phyloP scores from a whole-genome alignment of 2,329 filamentous ascomycete genomes.

The Plectosphaerella cucumerina region DNA sequence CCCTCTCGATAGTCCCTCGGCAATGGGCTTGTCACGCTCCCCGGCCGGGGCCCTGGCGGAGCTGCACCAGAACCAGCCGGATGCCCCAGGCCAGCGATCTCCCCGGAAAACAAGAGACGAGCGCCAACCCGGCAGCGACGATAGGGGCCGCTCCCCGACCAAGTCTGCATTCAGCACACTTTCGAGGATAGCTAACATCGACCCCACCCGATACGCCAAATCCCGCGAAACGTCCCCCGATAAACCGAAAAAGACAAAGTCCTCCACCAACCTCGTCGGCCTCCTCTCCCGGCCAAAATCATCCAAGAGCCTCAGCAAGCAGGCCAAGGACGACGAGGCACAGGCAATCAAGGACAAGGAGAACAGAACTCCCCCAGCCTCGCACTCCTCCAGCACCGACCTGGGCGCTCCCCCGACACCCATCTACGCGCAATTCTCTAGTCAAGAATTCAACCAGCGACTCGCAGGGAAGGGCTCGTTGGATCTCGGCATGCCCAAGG shows the following conservation, averaged over 20 bases:
- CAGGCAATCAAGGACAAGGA: conserved; percentile 68
- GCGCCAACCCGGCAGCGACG: conserved; percentile 16
- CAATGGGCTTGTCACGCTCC: conserved; percentile 29
- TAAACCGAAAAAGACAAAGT: conserved; percentile 76
- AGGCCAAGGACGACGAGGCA: conserved; percentile 45
- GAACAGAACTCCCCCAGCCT: conserved; percentile 63
- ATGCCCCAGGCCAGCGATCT: conserved; percentile 26
- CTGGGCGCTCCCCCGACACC: conserved; percentile 46
- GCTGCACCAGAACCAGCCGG: conserved; percentile 52
- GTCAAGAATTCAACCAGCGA: conserved; percentile 20
- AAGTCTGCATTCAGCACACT: conserved; percentile 40
- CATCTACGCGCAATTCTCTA: conserved; percentile 74
- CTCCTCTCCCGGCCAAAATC: conserved; percentile 74
- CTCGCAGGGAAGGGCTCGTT: conserved; percentile 12
- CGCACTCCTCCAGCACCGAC: conserved; percentile 31
- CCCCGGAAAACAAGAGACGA: conserved; percentile 33
- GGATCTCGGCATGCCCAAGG: conserved; percentile 1
- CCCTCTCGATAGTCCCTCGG: conserved; percentile 14
- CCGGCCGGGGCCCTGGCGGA: conserved; percentile 48
- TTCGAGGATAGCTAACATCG: conserved; percentile 37
- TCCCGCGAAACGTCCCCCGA: conserved; percentile 45
- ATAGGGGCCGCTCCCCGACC: conserved; percentile 33
- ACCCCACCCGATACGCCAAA: conserved; percentile 32
- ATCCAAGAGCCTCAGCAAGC: conserved; percentile 58
- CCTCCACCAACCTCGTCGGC: conserved; percentile 73